Base-by-base conservation (phyloP, 768 basidiomycete genomes). In the Fomitopsis pulvina region DNA sequence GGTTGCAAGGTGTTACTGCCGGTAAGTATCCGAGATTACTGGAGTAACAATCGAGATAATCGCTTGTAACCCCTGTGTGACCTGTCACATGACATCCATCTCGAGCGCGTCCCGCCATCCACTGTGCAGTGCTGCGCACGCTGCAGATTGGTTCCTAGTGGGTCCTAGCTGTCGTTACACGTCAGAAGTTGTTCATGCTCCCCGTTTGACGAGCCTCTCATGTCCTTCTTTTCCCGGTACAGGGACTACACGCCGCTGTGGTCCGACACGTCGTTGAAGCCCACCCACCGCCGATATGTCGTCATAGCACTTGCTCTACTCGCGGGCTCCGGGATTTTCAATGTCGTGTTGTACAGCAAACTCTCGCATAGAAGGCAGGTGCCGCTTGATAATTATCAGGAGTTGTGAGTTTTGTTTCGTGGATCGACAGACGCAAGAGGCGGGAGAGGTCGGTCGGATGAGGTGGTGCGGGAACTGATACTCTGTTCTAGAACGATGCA, bases 331-430 rank as follows among this genome's bases (percentile, higher is more conserved):
- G 47, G 14, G 37, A 12, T 48, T 6, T 16, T 26, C 38, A 48
- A 48, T 18, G 38, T 40, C 21, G 20, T 39, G n/a, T 29, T 48
- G 22, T 48, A 26, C 25, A 20, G 16, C 37, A 48, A 48, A 26
- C 26, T 41, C 4, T 22, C 37, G 22, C 18, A 20, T 14, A 39
- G 37, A 37, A 39, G 47, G 47, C 47, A 50, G 8, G 22, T 41
- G 7, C 51, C 57, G 3, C 34, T 58, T 48, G 57, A 58, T 26
- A 51, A 55, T 46, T 58, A 55, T 24, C 57, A 58, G 22, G 39
- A 46, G 28, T 21, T 58, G 57, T 58, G 53, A 58, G 57, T 58
- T 27, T 10, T 27, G 3, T 11, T 20, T 20, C 25, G 5, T 28
- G 10, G 3, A 14, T 6, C 7, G 47, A 6, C n/a, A 14, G 22